phyloP scores from a whole-genome alignment of 441 rosid genomes.

The Aleurites moluccanus region DNA sequence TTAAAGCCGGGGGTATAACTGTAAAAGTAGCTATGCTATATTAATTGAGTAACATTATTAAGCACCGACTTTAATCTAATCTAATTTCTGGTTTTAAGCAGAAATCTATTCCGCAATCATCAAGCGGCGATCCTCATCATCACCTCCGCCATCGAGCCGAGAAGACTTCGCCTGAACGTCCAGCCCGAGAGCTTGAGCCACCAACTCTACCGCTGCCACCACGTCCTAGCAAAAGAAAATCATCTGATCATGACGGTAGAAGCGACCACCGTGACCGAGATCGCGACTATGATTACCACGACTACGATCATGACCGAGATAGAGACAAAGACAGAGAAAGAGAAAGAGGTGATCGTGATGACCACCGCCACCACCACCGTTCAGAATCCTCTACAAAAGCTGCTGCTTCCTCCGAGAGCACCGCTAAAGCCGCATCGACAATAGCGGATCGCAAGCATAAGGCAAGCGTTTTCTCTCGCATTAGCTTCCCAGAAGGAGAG shows the following conservation, averaged over 20 bases:
- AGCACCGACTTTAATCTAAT: background rate
- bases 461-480: slow-evolving; percentile 87
- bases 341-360: slow-evolving; percentile 30
- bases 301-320: slow-evolving; percentile 46
- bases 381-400: slow-evolving; percentile 37
- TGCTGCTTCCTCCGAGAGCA: slow-evolving; percentile 25
- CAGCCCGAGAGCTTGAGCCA: slow-evolving; percentile 33
- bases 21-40: background rate
- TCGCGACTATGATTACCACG: slow-evolving; percentile 35
- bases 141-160: slow-evolving; percentile 40
- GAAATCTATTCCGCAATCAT: slow-evolving; percentile 36
- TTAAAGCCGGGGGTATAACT: background rate
- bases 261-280: slow-evolving; percentile 38
- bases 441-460: slow-evolving; percentile 51
- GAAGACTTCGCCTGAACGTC: slow-evolving; percentile 42
- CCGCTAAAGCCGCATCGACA: slow-evolving; percentile 25
- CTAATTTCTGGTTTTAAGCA: slow-evolving; percentile 21
- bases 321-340: slow-evolving; percentile 25
- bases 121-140: slow-evolving; percentile 31
- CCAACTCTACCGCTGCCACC: slow-evolving; percentile 25
- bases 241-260: slow-evolving; percentile 40
- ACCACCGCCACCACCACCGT: slow-evolving; percentile 39
- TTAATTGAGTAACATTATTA: too few species aligned
- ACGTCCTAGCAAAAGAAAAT: slow-evolving; percentile 55
- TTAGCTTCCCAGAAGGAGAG: slow-evolving; percentile 82